A percentile compares a stretch with the other conserved stretches of the same genome.
These are phyloP conservation scores for Protomyces inundatus DNA, from an alignment of 1,139 yeast genomes.

Conservation along the genomic window DNA sequence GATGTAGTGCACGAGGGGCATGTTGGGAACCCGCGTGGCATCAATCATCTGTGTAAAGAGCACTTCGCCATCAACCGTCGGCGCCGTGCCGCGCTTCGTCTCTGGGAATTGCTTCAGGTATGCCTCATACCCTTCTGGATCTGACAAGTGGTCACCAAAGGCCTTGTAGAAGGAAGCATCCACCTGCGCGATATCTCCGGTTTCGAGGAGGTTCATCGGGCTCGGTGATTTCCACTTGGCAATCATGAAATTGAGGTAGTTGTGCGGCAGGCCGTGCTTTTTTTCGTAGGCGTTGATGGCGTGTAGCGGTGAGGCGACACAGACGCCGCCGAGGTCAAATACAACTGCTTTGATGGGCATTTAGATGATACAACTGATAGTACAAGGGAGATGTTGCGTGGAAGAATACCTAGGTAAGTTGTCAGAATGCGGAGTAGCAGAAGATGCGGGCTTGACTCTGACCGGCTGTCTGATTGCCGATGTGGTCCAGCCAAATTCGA, in stretches of 20 bases:
- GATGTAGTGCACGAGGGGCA: neutral
- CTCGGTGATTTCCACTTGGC: slow-evolving; percentile 24
- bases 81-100: slow-evolving; percentile 2
- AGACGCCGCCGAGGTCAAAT: slow-evolving; percentile 23
- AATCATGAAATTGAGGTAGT: slow-evolving; percentile 23
- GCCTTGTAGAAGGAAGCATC: slow-evolving; percentile 1
- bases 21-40: slow-evolving; percentile 9
- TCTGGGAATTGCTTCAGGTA: slow-evolving; percentile 3
- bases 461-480: no score
- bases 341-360: slow-evolving; percentile 22
- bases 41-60: slow-evolving; percentile 12
- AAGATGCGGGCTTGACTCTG: no score
- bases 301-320: slow-evolving; percentile 23
- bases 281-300: slow-evolving; percentile 20
- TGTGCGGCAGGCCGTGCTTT: slow-evolving; percentile 10
- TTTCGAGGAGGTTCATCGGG: slow-evolving; percentile 17
- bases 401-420: no score
- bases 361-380: neutral
- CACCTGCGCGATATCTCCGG: slow-evolving; percentile 2
- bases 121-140: slow-evolving; percentile 19
- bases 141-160: slow-evolving; percentile 15
- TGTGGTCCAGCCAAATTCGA: neutral
- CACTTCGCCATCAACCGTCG: slow-evolving; percentile 7
- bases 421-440: no score
- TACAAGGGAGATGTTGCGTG: no score